phyloP scores from a whole-genome alignment of 176 grass and related monocot species.

The Oropetium thomaeum region DNA sequence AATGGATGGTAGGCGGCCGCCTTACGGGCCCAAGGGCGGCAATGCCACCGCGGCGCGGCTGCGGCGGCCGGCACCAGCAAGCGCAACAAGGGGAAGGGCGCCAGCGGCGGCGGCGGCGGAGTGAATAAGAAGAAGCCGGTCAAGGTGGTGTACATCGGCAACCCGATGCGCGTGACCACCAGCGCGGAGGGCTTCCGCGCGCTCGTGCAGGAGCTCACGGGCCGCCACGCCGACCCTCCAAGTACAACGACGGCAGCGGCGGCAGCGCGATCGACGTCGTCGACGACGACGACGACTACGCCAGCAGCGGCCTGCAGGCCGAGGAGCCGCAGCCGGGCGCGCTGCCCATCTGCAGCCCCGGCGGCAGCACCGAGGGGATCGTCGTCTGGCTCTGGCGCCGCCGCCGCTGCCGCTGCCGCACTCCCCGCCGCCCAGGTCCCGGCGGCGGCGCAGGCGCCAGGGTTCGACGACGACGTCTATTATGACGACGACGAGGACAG shows the following conservation, averaged over 20 bases:
- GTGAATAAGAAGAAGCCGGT: slow-evolving; percentile 56
- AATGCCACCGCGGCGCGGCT: slow-evolving; percentile 21
- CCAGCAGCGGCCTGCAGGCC: background rate
- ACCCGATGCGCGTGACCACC: slow-evolving; percentile 69
- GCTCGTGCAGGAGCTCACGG: slow-evolving; percentile 82
- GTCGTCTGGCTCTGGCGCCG: slow-evolving; percentile 24
- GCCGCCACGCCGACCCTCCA: slow-evolving; percentile 60
- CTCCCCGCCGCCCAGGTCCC: background rate
- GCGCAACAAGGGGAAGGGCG: slow-evolving; percentile 20
- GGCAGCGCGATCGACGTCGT: background rate
- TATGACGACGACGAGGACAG: slow-evolving; percentile 44
- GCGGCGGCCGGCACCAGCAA: background rate
- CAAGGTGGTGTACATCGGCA: slow-evolving; percentile 80
- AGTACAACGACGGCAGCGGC: no score
- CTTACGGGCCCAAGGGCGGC: background rate
- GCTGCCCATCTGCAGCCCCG: slow-evolving; percentile 16
- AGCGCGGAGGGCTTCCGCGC: slow-evolving; percentile 60
- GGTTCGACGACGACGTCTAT: slow-evolving; percentile 20
- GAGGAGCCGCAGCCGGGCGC: slow-evolving; percentile 6
- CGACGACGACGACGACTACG: background rate
- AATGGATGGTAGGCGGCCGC: background rate
- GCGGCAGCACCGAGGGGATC: slow-evolving; percentile 29
- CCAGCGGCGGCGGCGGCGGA: background rate
- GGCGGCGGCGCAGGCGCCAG: background rate
- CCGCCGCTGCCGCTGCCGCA: background rate